phyloP scores from a whole-genome alignment of 352 stramenopile species.

The Pythium aristosporum region DNA sequence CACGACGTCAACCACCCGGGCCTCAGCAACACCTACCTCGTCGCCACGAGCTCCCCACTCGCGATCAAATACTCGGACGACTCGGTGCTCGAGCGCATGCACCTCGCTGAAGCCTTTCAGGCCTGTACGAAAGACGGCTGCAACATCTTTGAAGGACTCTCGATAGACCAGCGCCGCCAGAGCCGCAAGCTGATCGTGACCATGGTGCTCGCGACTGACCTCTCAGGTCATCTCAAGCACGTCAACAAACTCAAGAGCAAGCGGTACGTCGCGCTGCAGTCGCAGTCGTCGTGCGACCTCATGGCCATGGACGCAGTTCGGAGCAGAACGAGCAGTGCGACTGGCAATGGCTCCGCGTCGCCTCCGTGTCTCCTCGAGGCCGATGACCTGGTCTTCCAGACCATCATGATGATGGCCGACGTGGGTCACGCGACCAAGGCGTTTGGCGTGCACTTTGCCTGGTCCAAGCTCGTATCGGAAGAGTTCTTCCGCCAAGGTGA shows the following conservation, averaged over 20 bases:
- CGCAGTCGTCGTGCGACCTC: slow-evolving; percentile 31
- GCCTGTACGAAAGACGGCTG: slow-evolving; percentile 62
- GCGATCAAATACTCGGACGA: slow-evolving; percentile 93
- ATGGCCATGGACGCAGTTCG: background rate
- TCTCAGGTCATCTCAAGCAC: slow-evolving; percentile 73
- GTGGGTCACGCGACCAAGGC: slow-evolving; percentile 65
- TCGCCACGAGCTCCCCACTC: slow-evolving; percentile 78
- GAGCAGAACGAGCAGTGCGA: background rate
- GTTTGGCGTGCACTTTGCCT: slow-evolving; percentile 54
- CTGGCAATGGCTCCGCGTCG: background rate
- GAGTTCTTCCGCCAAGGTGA: slow-evolving; percentile 76
- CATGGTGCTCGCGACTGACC: slow-evolving; percentile 83
- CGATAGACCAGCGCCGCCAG: slow-evolving; percentile 44
- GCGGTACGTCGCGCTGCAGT: slow-evolving; percentile 41
- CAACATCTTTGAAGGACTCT: slow-evolving; percentile 68
- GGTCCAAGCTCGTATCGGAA: slow-evolving; percentile 59
- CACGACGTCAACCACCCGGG: slow-evolving; percentile 94
- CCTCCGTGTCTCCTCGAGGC: slow-evolving; percentile 2
- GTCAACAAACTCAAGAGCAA: slow-evolving; percentile 80
- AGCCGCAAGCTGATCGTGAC: slow-evolving; percentile 74
- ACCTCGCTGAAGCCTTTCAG: slow-evolving; percentile 70
- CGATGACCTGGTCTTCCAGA: slow-evolving; percentile 62
- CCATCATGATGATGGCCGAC: slow-evolving; percentile 78
- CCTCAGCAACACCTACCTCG: slow-evolving; percentile 90
- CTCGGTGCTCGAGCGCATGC: slow-evolving; percentile 88